Base-by-base conservation (phyloP, 2,329 filamentous ascomycete genomes). In the Furcasterigmium furcatum region DNA sequence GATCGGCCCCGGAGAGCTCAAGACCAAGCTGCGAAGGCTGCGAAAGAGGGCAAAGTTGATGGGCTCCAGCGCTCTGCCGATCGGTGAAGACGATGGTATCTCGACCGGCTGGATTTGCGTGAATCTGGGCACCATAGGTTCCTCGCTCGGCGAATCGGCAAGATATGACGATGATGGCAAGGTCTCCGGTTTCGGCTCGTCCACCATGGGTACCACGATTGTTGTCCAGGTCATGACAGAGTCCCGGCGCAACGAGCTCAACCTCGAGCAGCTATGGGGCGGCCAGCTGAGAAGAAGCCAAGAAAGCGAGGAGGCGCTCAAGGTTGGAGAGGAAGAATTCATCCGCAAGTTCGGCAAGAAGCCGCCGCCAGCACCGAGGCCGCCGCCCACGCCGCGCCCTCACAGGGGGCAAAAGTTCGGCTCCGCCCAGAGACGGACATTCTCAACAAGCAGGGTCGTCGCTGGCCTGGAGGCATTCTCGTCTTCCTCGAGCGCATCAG, bases 41-140 rank as follows among this genome's bases (percentile, higher is more conserved):
- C 84, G 87, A 8, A 88, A 89, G 62, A 85, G 87, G 55, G 87
- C 90, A 25, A 90, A 89, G 63, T 72, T 96, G 49, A 71, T 95
- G 54, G 90, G 88, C 13, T 87, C 80, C 48, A 80, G 82, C 1
- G 82, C 83, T n/a, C 75, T 79, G 39, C 73, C 80, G 6, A 80
- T 80, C 10, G 76, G 76, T 13, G 78, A 77, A 40, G 91, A 96
- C 55, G 89, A 96, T 59, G 92, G 91, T 3, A 88, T 96, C 43
- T 85, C 87, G 12, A 96, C 92, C 1, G 91, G 91, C 9, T 99
- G 94, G 94, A 87, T 99, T 18, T 99, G 94, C 65, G 88, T 97
- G 49, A 95, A 96, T 61, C 79, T 94, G 9, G 89, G 88, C 5
- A 80, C 79, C 14, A 76, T 90, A 1, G 80, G 85, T 36, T 77